A percentile compares a stretch with the other conserved stretches of the same genome.
Conservation (phyloP, 768 basidiomycete species). For the Hygrophorus pudorinus region DNA sequence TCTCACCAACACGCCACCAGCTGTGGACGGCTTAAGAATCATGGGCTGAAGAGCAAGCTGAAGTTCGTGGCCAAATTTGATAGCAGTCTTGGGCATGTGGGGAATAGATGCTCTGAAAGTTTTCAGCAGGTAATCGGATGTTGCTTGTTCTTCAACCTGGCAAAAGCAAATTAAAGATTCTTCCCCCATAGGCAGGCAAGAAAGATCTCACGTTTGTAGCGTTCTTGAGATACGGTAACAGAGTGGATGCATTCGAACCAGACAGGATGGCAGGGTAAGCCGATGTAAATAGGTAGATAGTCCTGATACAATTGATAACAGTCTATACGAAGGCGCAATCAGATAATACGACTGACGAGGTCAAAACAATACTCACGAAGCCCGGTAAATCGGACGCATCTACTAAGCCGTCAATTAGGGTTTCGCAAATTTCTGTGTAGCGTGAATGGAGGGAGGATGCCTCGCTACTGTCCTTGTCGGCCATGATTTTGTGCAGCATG, state of each 20-base stretch:
- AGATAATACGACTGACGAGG: neutral
- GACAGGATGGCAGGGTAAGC: constrained; percentile 84
- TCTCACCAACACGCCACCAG: constrained; percentile 56
- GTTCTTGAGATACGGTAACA: constrained; percentile 87
- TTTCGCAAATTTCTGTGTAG: constrained; percentile 78
- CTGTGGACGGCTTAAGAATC: constrained; percentile 76
- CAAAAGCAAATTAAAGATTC: constrained; percentile 1
- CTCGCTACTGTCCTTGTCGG: constrained; percentile 54
- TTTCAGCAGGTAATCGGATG: constrained; percentile 79
- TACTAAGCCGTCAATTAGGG: constrained; percentile 78
- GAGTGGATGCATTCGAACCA: constrained; percentile 68
- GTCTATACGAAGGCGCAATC: constrained; percentile 35
- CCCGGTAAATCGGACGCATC: constrained; percentile 76
- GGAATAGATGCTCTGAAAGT: constrained; percentile 83
- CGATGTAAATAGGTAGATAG: constrained; percentile 72
- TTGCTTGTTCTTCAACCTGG: constrained; percentile 74
- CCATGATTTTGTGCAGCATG: constrained; percentile 73
- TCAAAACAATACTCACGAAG: constrained; percentile 41
- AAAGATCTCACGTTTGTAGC: constrained; percentile 53
- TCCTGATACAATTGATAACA: constrained; percentile 74
- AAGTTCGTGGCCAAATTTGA: constrained; percentile 81
- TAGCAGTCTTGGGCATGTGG: constrained; percentile 81
- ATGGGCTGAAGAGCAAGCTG: constrained; percentile 78
- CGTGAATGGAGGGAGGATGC: constrained; percentile 45
- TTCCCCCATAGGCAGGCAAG: neutral